Evolutionary conservation across 2,329 filamentous ascomycete species (phyloP), one percentile per base, ranked within the genome.

Genomic region (Massarina eburnea): DNA sequence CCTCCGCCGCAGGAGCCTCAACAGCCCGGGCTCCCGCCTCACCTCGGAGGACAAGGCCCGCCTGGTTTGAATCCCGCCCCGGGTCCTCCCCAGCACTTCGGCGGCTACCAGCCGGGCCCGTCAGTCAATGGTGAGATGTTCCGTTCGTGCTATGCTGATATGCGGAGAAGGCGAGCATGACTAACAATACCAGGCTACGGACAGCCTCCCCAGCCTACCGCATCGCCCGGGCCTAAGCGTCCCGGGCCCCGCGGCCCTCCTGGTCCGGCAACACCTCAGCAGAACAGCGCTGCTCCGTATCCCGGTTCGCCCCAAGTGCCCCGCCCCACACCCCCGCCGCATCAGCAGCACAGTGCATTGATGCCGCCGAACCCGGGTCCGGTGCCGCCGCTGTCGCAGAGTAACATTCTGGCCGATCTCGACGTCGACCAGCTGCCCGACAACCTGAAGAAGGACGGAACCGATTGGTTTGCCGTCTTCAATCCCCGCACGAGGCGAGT

Each of bases 381-480:
- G 73, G 38, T 40, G 5, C 30, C 32, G n/a, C 78, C 65, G 78
- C 77, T 66, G 81, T 82, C 57, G 44, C 57, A 69, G 71, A 52
- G 82, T 48, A 88, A 88, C 60, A 82, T 86, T 42, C 80, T 96
- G 21, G 89, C 89, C 41, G 92, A 97, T 55, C 80, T 96, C 49
- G 90, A 96, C 58, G 83, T 88, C 6, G 91, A 96, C 50, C 83
- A 89, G 50, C 80, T 97, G 32, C 90, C 91, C 22, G 82, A 87
- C 1, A 85, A 91, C 59, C 83, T 91, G 54, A 97, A 97, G 80
- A 91, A 92, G 68, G 88, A 90, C 46, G 88, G 89, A 22, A 77
- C 82, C 35, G 94, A 97, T 68, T 99, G 94, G 94, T 95, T 95
- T 68, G 92, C 89, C 35, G 89, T 97, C 55, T 99, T 96, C 80